These are phyloP conservation scores for Blastomyces percursus DNA, from an alignment of 2,329 filamentous ascomycete species.

Conservation along the genomic window DNA sequence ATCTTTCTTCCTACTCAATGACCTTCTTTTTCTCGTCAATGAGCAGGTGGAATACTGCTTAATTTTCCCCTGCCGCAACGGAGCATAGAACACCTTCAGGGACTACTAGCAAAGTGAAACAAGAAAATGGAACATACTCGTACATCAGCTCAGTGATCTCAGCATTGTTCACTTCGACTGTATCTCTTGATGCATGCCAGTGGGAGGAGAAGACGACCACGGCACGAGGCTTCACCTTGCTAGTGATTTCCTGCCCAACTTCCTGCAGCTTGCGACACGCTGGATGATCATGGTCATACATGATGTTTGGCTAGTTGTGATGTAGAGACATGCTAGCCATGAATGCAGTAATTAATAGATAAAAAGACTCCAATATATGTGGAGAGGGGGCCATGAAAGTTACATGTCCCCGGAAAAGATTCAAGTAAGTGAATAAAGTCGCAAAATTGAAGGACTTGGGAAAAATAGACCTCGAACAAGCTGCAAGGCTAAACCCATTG, in stretches of 20 bases:
- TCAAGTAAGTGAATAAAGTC: no score
- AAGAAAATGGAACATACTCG: conserved; percentile 38
- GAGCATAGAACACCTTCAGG: neutral
- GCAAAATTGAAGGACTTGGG: no score
- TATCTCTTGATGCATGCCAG: conserved; percentile 51
- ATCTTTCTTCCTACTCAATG: neutral
- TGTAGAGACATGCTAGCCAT: neutral
- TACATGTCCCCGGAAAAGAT: no score
- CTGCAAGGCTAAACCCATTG: no score
- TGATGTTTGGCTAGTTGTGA: conserved; percentile 45
- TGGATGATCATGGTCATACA: conserved; percentile 58
- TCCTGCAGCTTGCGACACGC: conserved; percentile 53
- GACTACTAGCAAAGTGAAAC: neutral
- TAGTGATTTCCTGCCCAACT: conserved; percentile 60
- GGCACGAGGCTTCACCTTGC: conserved; percentile 57
- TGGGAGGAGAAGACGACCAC: conserved; percentile 69
- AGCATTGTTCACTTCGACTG: conserved; percentile 55
- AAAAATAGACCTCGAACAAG: no score
- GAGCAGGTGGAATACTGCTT: neutral
- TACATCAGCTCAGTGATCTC: conserved; percentile 58
- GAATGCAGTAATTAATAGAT: neutral
- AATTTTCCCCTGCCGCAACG: neutral
- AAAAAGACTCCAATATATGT: neutral
- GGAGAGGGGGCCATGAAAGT: no score
- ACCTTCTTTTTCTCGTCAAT: neutral